Base-by-base conservation (phyloP, 345 rosid genomes). In the Camelina sativa region DNA sequence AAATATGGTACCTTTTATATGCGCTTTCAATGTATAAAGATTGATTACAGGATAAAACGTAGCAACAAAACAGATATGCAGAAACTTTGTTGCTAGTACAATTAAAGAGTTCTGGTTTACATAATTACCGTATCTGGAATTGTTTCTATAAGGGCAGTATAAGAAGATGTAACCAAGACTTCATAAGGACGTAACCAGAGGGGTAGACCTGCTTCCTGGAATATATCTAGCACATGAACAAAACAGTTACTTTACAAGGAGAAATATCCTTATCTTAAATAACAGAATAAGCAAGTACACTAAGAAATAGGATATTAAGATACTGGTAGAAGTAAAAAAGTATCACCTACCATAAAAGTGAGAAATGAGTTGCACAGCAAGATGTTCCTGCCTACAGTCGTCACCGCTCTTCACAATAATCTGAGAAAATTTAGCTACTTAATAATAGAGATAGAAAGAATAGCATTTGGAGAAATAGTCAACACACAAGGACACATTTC, bases 331-430 rank as follows among this genome's bases (percentile, higher is more conserved):
- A 20, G 20, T 28, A 59, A 65, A 74, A 67, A 67, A 67, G 55
- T 67, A 41, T 60, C 71, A 76, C 89, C 59, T 77, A 95, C 99
- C 98, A 69, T 87, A 92, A 80, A 95, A 95, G 84, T 95, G 99
- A 83, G 97, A 86, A 80, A 95, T 90, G 71, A 95, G 98, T 82
- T 92, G 99, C 82, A 95, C 98, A 55, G 98, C 98, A 76, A 92
- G 98, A 82, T 95, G 99, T 84, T 95, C 99, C 86, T 95, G 99
- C 90, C 99, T 85, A 73, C 98, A 95, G 70, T 95, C 99, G 84
- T 95, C 98, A 32, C 98, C 99, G 68, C 99, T 92, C 86, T 95
- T 95, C 62, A 95, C 99, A 53, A 95, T 95, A 78, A 92, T 88
- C 78, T 78, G 83, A 16, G 46, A 67, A 78, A 72, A 79, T 68